Percentiles rank a stretch among this genome's conserved stretches.
These are phyloP conservation scores for Dothideomycetes sp. DNA, from an alignment of 2,329 filamentous ascomycete genomes.

Conservation along the genomic window DNA sequence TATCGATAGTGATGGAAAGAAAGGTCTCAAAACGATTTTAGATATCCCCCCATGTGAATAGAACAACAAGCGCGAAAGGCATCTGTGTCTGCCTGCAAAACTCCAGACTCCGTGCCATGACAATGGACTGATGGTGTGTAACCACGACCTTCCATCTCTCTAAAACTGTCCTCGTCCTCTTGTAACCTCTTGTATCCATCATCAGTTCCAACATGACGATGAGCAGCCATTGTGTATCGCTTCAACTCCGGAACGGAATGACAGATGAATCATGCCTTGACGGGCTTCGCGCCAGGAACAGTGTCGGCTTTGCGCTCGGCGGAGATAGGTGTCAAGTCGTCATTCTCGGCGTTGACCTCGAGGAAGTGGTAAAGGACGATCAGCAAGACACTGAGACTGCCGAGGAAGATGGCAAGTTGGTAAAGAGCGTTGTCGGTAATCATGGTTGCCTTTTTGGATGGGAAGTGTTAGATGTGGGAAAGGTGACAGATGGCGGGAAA, in stretches of 20 bases:
- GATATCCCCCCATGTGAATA: background rate
- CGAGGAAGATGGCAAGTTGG: constrained; percentile 84
- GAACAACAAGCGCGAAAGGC: background rate
- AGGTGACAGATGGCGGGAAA: background rate
- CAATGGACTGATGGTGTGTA: too few species aligned
- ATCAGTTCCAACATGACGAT: too few species aligned
- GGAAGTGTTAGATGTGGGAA: background rate
- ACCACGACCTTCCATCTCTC: background rate
- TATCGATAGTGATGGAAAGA: too few species aligned
- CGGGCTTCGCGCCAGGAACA: constrained; percentile 21
- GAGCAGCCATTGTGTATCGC: too few species aligned
- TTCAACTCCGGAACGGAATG: too few species aligned
- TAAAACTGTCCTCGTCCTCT: too few species aligned
- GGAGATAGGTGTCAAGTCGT: constrained; percentile 22
- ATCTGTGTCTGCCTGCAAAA: background rate
- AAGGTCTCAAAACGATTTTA: background rate
- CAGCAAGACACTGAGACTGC: constrained; percentile 78
- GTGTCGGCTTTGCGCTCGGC: constrained; percentile 26
- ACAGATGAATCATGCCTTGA: constrained; percentile 1
- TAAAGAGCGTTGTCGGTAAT: constrained; percentile 92
- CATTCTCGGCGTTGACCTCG: constrained; percentile 74
- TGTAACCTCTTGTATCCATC: too few species aligned
- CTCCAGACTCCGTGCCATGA: constrained; percentile 5
- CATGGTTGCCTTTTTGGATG: constrained; percentile 50
- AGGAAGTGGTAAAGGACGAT: constrained; percentile 95